phyloP scores from a whole-genome alignment of 495 filamentous ascomycete species.

The Cairneyella variabilis region DNA sequence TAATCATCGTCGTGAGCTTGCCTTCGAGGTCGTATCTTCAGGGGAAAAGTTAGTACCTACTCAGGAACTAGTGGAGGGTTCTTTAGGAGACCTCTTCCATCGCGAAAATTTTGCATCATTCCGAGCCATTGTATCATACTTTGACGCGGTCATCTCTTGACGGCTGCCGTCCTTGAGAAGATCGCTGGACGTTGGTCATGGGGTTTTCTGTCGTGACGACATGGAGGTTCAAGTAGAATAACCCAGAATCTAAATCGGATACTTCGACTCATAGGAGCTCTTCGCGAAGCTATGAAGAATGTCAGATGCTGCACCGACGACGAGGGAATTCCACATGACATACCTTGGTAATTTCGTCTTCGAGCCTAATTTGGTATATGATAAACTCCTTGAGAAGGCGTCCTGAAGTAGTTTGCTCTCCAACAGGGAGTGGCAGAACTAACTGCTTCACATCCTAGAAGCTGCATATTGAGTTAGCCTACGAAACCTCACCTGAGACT shows the following conservation, averaged over 20 bases:
- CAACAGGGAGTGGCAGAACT: constrained; percentile 20
- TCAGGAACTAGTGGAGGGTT: neutral
- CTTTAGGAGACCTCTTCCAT: constrained; percentile 17
- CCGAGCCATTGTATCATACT: constrained; percentile 26
- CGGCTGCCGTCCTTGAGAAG: constrained; percentile 20
- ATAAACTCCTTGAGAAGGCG: constrained; percentile 20
- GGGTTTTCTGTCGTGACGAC: constrained; percentile 26
- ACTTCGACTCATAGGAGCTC: constrained; percentile 17
- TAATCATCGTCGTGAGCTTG: constrained; percentile 9
- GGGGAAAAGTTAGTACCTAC: neutral
- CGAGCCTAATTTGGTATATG: constrained; percentile 12
- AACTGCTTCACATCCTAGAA: constrained; percentile 28
- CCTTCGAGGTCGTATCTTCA: constrained; percentile 17
- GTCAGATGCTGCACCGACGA: neutral
- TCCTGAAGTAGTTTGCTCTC: constrained; percentile 14
- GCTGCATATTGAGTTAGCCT: constrained; percentile 3
- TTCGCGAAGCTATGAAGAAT: constrained; percentile 8
- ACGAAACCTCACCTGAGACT: too few relatives aligned
- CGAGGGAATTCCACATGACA: neutral
- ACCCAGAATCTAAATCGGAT: constrained; percentile 14
- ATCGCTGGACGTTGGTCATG: constrained; percentile 17
- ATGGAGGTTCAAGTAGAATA: constrained; percentile 24
- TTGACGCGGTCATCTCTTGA: constrained; percentile 25
- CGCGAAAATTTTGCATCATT: constrained; percentile 9
- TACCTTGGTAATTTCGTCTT: constrained; percentile 23